Base-by-base conservation (phyloP, 306 rosid species). In the Hippophae tibetana region DNA sequence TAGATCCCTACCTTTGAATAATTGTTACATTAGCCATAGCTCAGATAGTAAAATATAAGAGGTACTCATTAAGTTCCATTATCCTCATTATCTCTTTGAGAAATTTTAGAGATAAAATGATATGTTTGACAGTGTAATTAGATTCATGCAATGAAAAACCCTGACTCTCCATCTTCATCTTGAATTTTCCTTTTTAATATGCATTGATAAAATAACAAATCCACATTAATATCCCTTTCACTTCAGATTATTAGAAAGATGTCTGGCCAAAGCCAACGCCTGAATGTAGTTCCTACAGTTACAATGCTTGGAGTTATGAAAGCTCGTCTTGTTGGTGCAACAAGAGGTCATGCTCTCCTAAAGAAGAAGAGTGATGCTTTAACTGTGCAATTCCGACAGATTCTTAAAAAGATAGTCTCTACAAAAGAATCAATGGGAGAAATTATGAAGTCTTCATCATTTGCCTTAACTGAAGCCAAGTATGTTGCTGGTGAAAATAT, bases 331-430 rank as follows among this genome's bases (percentile, higher is more conserved):
- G 69, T 90, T 0, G 97, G 97, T 42, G 95, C 97, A 2, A 90
- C 97, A 2, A 78, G 97, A 61, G 97, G 97, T 13, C 97, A 90
- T 55, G 97, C 97, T 18, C 90, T 90, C 50, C 89, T 90, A 43
- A 90, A 90, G 94, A 90, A 90, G 82, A 90, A 90, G 85, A 90
- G 97, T 47, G 97, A 90, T 55, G 97, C 95, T 56, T 65, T 90
- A 69, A 90, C 97, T 5, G 94, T 84, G 27, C 97, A 90, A 64
- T 90, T 90, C 42, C 88, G 95, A 26, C 81, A 76, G 71, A 87
- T 90, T 74, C 86, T 90, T 56, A 90, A 84, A 71, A 86, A 84
- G 66, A 90, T 90, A n/a, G 97, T 90, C 10, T 60, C 97, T 5
- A 75, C 97, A 6, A 90, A 90, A 75, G 97, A 90, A 67, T 84